phyloP scores from a whole-genome alignment of 257 asterid genomes.

The Ajuga chamaepitys region DNA sequence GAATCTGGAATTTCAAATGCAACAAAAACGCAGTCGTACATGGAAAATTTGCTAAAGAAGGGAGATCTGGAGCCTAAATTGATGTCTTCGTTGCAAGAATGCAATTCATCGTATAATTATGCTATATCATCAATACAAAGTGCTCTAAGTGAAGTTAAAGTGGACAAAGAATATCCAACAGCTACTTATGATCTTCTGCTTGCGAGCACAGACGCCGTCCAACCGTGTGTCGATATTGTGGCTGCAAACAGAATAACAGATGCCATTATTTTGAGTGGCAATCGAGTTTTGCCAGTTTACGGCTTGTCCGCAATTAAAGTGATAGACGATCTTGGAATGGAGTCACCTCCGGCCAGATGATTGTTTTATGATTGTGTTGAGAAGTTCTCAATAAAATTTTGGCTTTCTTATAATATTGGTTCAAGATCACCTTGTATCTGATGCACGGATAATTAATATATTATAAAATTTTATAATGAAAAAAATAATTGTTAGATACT shows the following conservation, averaged over 20 bases:
- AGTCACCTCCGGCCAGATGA: too few species aligned
- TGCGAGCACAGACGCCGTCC: constrained; percentile 8
- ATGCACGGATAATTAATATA: too few species aligned
- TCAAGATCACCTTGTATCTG: too few species aligned
- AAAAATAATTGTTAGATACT: too few species aligned
- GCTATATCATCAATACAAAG: not conserved
- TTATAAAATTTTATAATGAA: too few species aligned
- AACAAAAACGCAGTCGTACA: not conserved
- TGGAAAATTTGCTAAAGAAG: not conserved
- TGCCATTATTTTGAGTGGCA: not conserved
- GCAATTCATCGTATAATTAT: not conserved
- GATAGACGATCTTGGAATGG: not conserved
- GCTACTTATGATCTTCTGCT: constrained; percentile 22
- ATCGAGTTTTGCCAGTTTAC: not conserved
- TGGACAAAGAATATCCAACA: not conserved
- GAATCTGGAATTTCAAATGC: constrained; percentile 9
- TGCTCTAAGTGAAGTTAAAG: constrained; percentile 5
- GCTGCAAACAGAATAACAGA: constrained; percentile 3
- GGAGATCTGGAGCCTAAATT: not conserved
- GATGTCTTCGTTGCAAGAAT: not conserved
- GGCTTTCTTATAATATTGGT: too few species aligned
- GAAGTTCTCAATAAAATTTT: too few species aligned
- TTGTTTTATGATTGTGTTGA: too few species aligned
- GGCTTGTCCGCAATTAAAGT: constrained; percentile 1
- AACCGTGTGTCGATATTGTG: not conserved